Evolutionary conservation across 352 stramenopile species (phyloP).

Genomic region (Pythium utonaiense): DNA sequence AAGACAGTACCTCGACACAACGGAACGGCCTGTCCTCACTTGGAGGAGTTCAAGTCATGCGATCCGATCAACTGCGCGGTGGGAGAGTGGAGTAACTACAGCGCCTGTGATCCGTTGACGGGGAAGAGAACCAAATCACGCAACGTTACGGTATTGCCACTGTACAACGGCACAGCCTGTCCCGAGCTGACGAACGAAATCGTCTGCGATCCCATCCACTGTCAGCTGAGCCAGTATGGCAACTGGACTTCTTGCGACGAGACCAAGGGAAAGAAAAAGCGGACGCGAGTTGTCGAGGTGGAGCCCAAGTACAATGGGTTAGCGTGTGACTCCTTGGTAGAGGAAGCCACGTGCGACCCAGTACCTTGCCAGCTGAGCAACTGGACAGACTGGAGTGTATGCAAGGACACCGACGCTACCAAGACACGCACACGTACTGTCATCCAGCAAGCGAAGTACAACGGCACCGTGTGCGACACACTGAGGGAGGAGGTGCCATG

Average conservation of each 20-base stretch:
- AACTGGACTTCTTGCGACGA: constrained; percentile 41
- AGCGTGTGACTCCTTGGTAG: constrained; percentile 34
- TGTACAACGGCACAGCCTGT: constrained; percentile 40
- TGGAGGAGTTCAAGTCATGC: constrained; percentile 42
- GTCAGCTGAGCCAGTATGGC: constrained; percentile 41
- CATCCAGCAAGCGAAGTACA: constrained; percentile 26
- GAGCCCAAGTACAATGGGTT: constrained; percentile 30
- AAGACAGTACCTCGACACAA: constrained; percentile 24
- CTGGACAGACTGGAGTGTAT: constrained; percentile 51
- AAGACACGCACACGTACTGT: constrained; percentile 38
- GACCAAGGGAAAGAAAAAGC: constrained; percentile 28
- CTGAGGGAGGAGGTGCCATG: constrained; percentile 24
- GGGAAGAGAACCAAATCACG: constrained; percentile 38
- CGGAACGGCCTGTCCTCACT: constrained; percentile 28
- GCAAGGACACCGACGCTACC: constrained; percentile 35
- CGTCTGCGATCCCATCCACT: constrained; percentile 43
- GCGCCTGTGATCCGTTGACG: constrained; percentile 33
- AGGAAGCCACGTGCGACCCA: constrained; percentile 33
- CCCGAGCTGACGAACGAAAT: constrained; percentile 35
- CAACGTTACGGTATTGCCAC: constrained; percentile 26
- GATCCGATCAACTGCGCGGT: constrained; percentile 54
- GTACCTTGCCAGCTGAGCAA: constrained; percentile 45
- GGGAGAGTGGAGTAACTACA: constrained; percentile 42
- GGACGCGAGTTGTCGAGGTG: constrained; percentile 38
- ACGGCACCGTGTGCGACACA: constrained; percentile 19